Evolutionary conservation across 2,329 filamentous ascomycete species (phyloP).

Genomic region (Aspergillus amoenus): DNA sequence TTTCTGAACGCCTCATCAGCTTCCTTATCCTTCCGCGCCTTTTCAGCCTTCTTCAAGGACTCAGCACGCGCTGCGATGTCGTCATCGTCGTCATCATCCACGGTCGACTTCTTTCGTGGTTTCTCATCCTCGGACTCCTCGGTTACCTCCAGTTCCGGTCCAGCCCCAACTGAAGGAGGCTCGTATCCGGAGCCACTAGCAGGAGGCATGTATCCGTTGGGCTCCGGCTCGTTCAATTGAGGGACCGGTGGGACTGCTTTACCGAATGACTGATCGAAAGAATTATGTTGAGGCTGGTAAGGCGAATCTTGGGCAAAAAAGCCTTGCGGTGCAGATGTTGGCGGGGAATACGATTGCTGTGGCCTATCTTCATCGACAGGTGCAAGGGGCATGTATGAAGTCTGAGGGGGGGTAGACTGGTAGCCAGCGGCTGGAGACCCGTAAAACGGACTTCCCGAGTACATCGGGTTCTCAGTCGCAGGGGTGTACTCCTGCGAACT

Average conservation of each 20-base stretch:
- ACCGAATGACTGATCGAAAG: slow-evolving; percentile 24
- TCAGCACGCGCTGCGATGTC: slow-evolving; percentile 58
- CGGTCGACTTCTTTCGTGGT: slow-evolving; percentile 73
- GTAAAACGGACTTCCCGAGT: slow-evolving; percentile 32
- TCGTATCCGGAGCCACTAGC: slow-evolving; percentile 31
- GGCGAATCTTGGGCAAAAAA: slow-evolving; percentile 28
- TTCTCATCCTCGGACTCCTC: slow-evolving; percentile 57
- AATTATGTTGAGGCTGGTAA: slow-evolving; percentile 25
- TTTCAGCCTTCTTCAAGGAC: slow-evolving; percentile 57
- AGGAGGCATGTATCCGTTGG: slow-evolving; percentile 37
- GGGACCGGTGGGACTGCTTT: slow-evolving; percentile 21
- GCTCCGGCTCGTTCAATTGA: slow-evolving; percentile 19
- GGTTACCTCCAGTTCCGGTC: slow-evolving; percentile 44
- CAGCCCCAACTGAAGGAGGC: slow-evolving; percentile 39
- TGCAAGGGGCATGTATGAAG: slow-evolving; percentile 39
- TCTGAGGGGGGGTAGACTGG: slow-evolving; percentile 39
- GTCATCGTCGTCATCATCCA: slow-evolving; percentile 76
- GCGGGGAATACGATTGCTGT: slow-evolving; percentile 23
- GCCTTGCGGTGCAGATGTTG: slow-evolving; percentile 19
- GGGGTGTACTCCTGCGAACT: slow-evolving; percentile 39
- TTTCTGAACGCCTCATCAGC: slow-evolving; percentile 83
- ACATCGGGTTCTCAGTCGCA: slow-evolving; percentile 33
- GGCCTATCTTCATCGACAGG: slow-evolving; percentile 40
- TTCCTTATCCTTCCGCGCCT: slow-evolving; percentile 70
- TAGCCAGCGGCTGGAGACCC: slow-evolving; percentile 34